A percentile compares a stretch with the other conserved stretches of the same genome.
These are phyloP conservation scores for Lentinula guzmanii DNA, from an alignment of 768 basidiomycete species.

Conservation along the genomic window DNA sequence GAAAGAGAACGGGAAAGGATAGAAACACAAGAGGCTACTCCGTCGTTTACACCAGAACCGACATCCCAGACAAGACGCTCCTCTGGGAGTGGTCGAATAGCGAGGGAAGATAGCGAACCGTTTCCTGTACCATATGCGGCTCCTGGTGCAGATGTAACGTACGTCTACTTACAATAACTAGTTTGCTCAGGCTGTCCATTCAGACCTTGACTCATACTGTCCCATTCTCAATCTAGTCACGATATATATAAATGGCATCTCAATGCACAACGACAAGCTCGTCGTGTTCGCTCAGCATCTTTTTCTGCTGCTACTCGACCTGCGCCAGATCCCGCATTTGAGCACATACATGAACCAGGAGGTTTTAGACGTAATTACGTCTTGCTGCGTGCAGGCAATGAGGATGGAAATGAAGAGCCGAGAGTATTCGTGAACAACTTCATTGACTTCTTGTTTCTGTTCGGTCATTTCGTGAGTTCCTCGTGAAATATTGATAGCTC, in stretches of 20 bases:
- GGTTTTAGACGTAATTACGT: constrained; percentile 92
- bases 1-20: constrained; percentile 25
- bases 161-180: constrained; percentile 28
- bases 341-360: constrained; percentile 93
- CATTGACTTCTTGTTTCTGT: constrained; percentile 91
- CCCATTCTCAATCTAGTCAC: constrained; percentile 43
- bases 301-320: constrained; percentile 50
- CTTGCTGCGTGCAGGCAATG: constrained; percentile 54
- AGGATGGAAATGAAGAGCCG: constrained; percentile 57
- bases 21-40: not conserved
- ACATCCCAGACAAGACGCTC: constrained; percentile 16
- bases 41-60: not conserved
- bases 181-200: not conserved
- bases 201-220: not conserved
- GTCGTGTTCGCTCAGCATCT: constrained; percentile 64
- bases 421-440: constrained; percentile 69
- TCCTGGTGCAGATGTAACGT: constrained; percentile 90
- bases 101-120: constrained; percentile 51
- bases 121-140: constrained; percentile 90
- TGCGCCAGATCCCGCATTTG: constrained; percentile 69
- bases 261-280: constrained; percentile 56
- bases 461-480: constrained; percentile 87
- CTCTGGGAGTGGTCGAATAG: constrained; percentile 14
- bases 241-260: constrained; percentile 95
- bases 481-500: not conserved